phyloP scores from a whole-genome alignment of 2,329 filamentous ascomycete genomes.

The Cryphonectria radicalis region DNA sequence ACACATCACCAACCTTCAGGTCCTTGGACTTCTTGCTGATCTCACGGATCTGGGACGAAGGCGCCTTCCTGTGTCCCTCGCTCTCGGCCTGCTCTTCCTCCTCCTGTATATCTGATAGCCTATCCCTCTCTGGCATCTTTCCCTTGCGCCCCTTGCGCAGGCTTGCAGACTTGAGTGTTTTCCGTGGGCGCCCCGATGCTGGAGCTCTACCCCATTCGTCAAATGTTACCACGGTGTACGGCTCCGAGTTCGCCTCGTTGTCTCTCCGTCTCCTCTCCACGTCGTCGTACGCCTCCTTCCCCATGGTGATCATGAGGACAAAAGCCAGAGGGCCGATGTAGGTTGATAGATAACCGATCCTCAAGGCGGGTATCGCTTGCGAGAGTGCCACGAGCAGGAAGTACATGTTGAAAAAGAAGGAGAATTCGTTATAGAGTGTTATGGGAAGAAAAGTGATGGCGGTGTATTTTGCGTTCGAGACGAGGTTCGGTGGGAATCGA shows the following conservation, averaged over 20 bases:
- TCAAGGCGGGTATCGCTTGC: conserved; percentile 84
- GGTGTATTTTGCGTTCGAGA: conserved; percentile 98
- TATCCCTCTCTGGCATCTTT: conserved; percentile 42
- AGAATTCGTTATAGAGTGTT: conserved; percentile 98
- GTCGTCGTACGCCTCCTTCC: conserved; percentile 95
- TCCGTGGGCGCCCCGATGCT: conserved; percentile 43
- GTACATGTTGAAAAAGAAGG: conserved; percentile 99
- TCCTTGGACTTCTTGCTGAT: conserved; percentile 82
- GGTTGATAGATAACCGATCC: conserved; percentile 92
- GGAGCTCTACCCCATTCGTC: conserved; percentile 52
- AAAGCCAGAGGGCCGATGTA: conserved; percentile 93
- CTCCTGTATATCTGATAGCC: conserved; percentile 69
- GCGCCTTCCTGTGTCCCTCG: conserved; percentile 42
- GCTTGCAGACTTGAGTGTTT: conserved; percentile 52
- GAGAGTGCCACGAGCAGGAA: conserved; percentile 94
- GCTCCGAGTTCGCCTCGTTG: conserved; percentile 91
- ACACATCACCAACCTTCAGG: conserved; percentile 91
- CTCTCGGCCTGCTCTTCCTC: conserved; percentile 63
- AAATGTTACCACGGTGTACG: conserved; percentile 78
- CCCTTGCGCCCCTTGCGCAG: conserved; percentile 45
- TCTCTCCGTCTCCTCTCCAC: conserved; percentile 84
- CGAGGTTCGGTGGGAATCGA: conserved; percentile 84
- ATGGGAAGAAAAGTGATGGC: conserved; percentile 91
- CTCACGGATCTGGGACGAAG: conserved; percentile 63
- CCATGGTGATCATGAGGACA: conserved; percentile 88